Percentiles rank a stretch among this genome's conserved stretches.
phyloP scores from a whole-genome alignment of 306 rosid genomes.

The Gleditsia sinensis region DNA sequence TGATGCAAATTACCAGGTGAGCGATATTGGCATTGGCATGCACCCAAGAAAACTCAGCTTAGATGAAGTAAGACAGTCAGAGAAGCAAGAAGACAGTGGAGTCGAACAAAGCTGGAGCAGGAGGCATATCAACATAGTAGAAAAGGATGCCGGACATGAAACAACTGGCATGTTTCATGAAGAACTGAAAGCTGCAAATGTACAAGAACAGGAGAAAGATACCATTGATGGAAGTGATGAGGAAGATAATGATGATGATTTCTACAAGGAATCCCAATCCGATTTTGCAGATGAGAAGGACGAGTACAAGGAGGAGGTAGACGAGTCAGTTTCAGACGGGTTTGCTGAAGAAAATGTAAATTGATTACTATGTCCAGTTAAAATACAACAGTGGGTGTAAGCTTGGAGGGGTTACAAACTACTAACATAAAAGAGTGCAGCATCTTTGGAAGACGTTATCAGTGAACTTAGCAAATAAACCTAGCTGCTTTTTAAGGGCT shows the following conservation, averaged over 20 bases:
- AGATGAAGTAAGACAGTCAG: slow-evolving; percentile 19
- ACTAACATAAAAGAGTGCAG: not conserved
- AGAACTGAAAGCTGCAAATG: slow-evolving; percentile 28
- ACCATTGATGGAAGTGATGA: not conserved
- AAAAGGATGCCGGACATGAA: slow-evolving; percentile 27
- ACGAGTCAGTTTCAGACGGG: slow-evolving; percentile 45
- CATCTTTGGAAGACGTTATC: slow-evolving; percentile 3
- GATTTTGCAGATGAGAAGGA: slow-evolving; percentile 43
- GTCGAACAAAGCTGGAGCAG: slow-evolving; percentile 38
- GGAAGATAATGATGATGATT: slow-evolving; percentile 25
- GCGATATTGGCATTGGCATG: slow-evolving; percentile 1
- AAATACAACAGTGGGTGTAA: not conserved
- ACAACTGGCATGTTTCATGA: slow-evolving; percentile 3
- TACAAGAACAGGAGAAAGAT: slow-evolving; percentile 36
- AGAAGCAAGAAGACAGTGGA: slow-evolving; percentile 27
- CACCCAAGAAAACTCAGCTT: slow-evolving; percentile 8
- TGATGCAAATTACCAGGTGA: slow-evolving; percentile 29
- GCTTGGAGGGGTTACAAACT: slow-evolving; percentile 15
- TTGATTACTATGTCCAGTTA: not conserved
- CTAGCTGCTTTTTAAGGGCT: not conserved
- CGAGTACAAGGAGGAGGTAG: slow-evolving; percentile 56
- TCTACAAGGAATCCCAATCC: slow-evolving; percentile 32
- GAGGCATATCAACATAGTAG: slow-evolving; percentile 30
- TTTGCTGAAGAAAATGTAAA: slow-evolving; percentile 23
- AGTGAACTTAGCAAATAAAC: not conserved